A percentile compares a stretch with the other conserved stretches of the same genome.
phyloP scores from a whole-genome alignment of 2,329 filamentous ascomycete species.

The Fusarium setosum region DNA sequence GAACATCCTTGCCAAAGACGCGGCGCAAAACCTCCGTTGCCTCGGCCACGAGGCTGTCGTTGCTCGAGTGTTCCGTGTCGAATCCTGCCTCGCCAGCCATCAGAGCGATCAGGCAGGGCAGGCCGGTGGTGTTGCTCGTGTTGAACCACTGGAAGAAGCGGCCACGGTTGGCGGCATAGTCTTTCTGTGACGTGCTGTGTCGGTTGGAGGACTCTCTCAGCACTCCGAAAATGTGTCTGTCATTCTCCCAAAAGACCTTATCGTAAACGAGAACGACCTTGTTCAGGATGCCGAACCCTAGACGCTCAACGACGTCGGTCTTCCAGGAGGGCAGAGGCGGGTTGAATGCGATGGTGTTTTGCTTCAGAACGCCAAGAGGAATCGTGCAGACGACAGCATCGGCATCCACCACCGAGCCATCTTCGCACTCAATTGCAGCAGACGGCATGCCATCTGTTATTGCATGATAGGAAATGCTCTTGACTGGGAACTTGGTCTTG shows the following conservation, averaged over 20 bases:
- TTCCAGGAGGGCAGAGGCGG: conserved; percentile 93
- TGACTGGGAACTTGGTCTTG: conserved; percentile 78
- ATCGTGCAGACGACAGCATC: conserved; percentile 92
- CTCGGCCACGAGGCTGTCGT: conserved; percentile 82
- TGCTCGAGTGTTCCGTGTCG: conserved; percentile 81
- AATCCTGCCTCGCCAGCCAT: conserved; percentile 97
- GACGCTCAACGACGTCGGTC: conserved; percentile 78
- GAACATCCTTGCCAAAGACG: conserved; percentile 79
- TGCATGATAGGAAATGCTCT: conserved; percentile 74
- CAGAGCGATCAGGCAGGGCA: conserved; percentile 88
- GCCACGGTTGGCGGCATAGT: conserved; percentile 84
- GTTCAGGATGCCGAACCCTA: conserved; percentile 95
- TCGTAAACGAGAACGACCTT: conserved; percentile 95
- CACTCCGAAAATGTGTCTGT: conserved; percentile 93
- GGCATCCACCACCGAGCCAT: conserved; percentile 82
- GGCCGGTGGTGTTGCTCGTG: conserved; percentile 86
- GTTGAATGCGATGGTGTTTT: conserved; percentile 84
- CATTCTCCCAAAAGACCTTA: conserved; percentile 88
- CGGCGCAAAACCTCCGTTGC: conserved; percentile 82
- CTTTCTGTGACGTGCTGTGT: conserved; percentile 79
- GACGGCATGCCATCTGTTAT: conserved; percentile 57
- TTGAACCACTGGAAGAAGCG: conserved; percentile 99
- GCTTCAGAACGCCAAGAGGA: conserved; percentile 90
- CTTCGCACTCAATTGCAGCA: conserved; percentile 77
- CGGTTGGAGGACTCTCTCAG: conserved; percentile 78